phyloP scores from a whole-genome alignment of 1,284 basidiomycete genomes.

The Cystobasidiaceae sp. region DNA sequence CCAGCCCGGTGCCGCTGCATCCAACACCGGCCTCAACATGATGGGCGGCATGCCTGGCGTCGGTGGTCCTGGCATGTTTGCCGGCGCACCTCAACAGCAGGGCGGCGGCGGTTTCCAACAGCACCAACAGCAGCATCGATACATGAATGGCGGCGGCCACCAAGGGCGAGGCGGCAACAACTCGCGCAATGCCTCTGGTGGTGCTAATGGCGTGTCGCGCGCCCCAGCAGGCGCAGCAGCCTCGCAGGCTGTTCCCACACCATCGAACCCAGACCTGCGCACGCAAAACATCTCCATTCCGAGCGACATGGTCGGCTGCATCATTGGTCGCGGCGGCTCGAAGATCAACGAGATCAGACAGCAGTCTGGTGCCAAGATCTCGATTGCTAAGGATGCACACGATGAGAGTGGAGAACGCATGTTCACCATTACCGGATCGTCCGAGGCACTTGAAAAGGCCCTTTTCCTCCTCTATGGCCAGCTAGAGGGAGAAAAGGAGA shows the following conservation, averaged over 20 bases:
- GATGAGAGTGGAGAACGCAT: conserved; percentile 98
- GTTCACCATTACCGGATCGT: conserved; percentile 97
- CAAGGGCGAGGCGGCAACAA: conserved; percentile 41
- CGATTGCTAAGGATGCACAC: conserved; percentile 95
- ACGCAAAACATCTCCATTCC: conserved; percentile 99
- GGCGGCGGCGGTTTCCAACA: conserved; percentile 20
- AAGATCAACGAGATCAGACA: conserved; percentile 99
- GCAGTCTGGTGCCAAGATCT: conserved; percentile 91
- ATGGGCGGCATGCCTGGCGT: conserved; percentile 17
- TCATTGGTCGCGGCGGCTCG: conserved; percentile 80
- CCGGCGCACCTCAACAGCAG: conserved; percentile 27
- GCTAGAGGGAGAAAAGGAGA: conserved; percentile 90
- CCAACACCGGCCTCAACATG: conserved; percentile 19
- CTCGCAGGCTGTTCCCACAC: conserved; percentile 51
- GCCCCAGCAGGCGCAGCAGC: conserved; percentile 48
- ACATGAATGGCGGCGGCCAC: not conserved
- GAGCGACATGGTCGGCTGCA: conserved; percentile 75
- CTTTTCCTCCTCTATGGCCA: conserved; percentile 96
- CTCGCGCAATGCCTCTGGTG: too few relatives aligned
- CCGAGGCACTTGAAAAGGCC: conserved; percentile 86
- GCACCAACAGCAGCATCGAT: not conserved
- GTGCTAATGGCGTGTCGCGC: conserved; percentile 6
- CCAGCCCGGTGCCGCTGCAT: conserved; percentile 77
- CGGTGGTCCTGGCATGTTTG: not conserved
- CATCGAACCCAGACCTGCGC: conserved; percentile 64